Percentiles rank a stretch among this genome's conserved stretches.
These are phyloP conservation scores for Colletotrichum sublineola DNA, from an alignment of 2,329 filamentous ascomycete genomes.

Conservation along the genomic window DNA sequence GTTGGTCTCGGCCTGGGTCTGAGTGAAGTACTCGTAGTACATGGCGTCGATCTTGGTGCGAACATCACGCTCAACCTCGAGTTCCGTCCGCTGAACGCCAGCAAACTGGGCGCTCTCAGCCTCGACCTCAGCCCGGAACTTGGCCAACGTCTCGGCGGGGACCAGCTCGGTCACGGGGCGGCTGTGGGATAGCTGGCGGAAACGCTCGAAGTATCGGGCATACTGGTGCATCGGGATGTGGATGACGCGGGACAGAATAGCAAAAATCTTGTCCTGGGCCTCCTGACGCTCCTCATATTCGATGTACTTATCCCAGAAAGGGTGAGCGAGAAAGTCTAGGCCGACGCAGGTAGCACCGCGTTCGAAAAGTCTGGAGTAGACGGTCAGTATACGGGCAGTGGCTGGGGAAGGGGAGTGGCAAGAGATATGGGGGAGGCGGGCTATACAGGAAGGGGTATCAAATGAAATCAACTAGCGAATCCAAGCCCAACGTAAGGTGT, in stretches of 20 bases:
- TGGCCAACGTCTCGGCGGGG: constrained; percentile 74
- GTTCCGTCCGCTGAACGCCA: constrained; percentile 71
- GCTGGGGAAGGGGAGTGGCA: constrained; percentile 47
- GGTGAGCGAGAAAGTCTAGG: constrained; percentile 92
- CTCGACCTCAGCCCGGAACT: constrained; percentile 80
- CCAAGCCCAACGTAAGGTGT: constrained; percentile 62
- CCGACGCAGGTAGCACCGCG: constrained; percentile 87
- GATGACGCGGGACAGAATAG: constrained; percentile 84
- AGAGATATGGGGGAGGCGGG: constrained; percentile 59
- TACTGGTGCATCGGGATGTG: constrained; percentile 97
- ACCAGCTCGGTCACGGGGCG: constrained; percentile 81
- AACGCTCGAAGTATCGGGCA: constrained; percentile 92
- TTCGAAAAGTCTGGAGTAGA: constrained; percentile 85
- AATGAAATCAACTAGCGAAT: constrained; percentile 66
- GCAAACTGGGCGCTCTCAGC: constrained; percentile 69
- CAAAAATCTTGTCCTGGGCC: constrained; percentile 85
- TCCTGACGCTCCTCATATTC: constrained; percentile 96
- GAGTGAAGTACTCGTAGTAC: constrained; percentile 84
- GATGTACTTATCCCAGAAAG: constrained; percentile 99
- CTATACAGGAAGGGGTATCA: constrained; percentile 71
- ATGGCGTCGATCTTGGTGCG: constrained; percentile 83
- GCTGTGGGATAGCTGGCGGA: constrained; percentile 80
- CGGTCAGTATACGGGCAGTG: constrained; percentile 47
- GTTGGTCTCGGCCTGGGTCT: constrained; percentile 87
- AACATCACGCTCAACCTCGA: constrained; percentile 87